Evolutionary conservation across 2,329 filamentous ascomycete species (phyloP), one percentile per base, ranked within the genome.

Genomic region (Teratosphaeria viscida): DNA sequence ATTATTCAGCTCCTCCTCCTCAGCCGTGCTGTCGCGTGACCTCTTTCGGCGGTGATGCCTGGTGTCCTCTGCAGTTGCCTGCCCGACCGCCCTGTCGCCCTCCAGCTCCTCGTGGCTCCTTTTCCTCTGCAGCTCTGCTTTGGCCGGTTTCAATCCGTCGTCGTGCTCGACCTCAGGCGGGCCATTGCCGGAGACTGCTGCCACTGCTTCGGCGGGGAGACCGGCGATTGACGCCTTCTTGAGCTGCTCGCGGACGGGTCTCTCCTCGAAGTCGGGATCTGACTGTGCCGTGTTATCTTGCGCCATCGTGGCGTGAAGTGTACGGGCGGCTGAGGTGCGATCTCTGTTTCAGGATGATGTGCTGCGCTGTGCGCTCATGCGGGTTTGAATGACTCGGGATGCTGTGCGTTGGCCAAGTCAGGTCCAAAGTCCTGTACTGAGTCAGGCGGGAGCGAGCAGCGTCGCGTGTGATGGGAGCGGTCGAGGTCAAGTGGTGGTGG

Each of bases 221-320:
- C 53, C 76, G 73, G 79, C 79, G 59, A 86, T 83, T n/a, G 80
- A 78, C 3, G 83, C 84, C 66, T 85, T 80, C 71, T 83, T 81
- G 58, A 86, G 73, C 71, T 84, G 82, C 69, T 85, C 80, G 60
- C 83, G 76, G 43, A 85, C 81, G 8, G 82, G 82, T 61, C 78
- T 79, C 69, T 85, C 82, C 61, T 79, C 78, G 60, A 73, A 74
- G 52, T 79, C 77, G 59, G 71, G 73, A 62, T 79, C 77, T 60
- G 70, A 72, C 16, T 49, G 37, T 14, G 60, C 34, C 23, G 57
- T 19, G 11, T 54, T 35, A n/a, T 59, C 57, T 19, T 23, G 43
- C n/a, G 43, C 43, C 43, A 49, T 49, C 16, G 43, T 23, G 16
- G 19, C 1, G 19, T 19, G 43, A 2, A 6, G 8, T 19, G n/a